phyloP scores from a whole-genome alignment of 129 eudicot genomes.

The Artemisia tridentata region DNA sequence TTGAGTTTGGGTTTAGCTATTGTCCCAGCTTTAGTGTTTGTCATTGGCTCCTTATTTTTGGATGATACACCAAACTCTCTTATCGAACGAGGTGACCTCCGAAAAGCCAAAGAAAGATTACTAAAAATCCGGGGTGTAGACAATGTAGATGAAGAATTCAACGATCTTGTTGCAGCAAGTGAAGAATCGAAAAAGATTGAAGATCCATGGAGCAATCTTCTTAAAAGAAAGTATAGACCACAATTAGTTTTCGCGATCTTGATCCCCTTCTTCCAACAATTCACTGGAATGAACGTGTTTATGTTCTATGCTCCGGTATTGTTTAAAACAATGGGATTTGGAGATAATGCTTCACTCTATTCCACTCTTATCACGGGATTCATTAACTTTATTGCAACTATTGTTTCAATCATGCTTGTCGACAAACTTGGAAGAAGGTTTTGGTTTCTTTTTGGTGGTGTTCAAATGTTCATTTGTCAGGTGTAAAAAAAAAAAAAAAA shows the following conservation, averaged over 20 bases:
- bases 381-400: constrained; percentile 38
- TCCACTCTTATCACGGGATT: constrained; percentile 51
- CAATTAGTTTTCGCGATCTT: constrained; percentile 39
- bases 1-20: constrained; percentile 47
- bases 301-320: no score
- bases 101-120: constrained; percentile 36
- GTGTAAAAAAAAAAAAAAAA: no score
- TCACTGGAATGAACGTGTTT: constrained; percentile 61
- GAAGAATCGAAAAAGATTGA: constrained; percentile 36
- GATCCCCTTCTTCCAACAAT: constrained; percentile 57
- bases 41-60: constrained; percentile 35
- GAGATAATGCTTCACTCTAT: constrained; percentile 34
- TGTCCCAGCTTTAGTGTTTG: constrained; percentile 50
- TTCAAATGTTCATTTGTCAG: constrained; percentile 51
- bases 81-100: constrained; percentile 38
- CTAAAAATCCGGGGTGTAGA: constrained; percentile 36
- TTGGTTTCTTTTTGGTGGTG: constrained; percentile 42
- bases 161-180: constrained; percentile 44
- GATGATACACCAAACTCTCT: constrained; percentile 61
- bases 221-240: constrained; percentile 47
- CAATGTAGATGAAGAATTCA: constrained; percentile 46
- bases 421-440: constrained; percentile 43
- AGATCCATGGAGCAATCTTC: constrained; percentile 46
- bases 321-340: no score
- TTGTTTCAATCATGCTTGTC: constrained; percentile 34